Base-by-base conservation (phyloP, 2,329 filamentous ascomycete species). In the Teratosphaeria destructans region DNA sequence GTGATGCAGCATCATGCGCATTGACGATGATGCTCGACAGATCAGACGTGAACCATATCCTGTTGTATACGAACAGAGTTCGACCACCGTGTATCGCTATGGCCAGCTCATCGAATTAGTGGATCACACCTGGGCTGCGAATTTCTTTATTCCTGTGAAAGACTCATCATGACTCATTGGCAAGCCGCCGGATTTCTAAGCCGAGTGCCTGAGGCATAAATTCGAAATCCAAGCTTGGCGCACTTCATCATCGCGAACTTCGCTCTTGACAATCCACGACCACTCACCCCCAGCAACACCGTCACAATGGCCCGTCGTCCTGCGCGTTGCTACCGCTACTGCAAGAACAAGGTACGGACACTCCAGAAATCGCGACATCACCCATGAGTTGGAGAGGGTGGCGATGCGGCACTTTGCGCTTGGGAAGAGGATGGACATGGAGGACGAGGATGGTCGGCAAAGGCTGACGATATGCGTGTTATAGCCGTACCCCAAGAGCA, bases 231-330 rank as follows among this genome's bases (percentile, higher is more conserved):
- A 49, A 19, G 16, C 43, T 49, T 49, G 43, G 43, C 43, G 43
- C 19, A n/a, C 43, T n/a, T 43, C 11, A 16, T 43, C 57, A 53
- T 66, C 16, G 54, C 61, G 61, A 64, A 65, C 60, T 57, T 61
- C 64, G 60, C 57, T 61, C 64, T 59, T 60, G 53, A 63, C 63
- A 49, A 12, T 23, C 7, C 43, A 49, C 43, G 43, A 49, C 43
- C 65, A 57, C 43, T 55, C 60, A 62, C 60, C 55, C 61, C 59
- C 57, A 74, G 74, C 76, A 81, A 84, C 80, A 82, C 83, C 81
- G 85, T 87, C 87, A 92, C 87, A 84, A 99, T 99, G 94, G 94
- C 94, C 77, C 91, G 94, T 82, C 91, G 94, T 89, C 94, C 94
- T 77, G 94, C 94, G 77, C 89, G 94, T 85, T 99, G 94, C 85